Percentiles rank a stretch among this genome's conserved stretches.
phyloP scores from a whole-genome alignment of 805 yeast species.

The Yamadazyma paraphyllophila region DNA sequence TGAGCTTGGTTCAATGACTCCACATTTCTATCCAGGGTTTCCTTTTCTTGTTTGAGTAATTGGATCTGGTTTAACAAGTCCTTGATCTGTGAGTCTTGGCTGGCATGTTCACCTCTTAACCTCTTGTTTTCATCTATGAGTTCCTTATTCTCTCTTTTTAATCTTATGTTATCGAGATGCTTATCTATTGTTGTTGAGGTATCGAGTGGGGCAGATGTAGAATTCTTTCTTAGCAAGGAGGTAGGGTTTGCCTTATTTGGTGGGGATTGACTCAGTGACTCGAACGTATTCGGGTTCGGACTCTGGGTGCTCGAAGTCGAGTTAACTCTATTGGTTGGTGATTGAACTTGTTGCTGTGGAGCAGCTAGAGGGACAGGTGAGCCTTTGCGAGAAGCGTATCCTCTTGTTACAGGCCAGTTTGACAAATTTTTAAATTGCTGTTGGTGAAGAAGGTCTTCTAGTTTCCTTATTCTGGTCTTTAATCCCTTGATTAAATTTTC shows the following conservation, averaged over 20 bases:
- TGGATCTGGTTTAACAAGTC: conserved; percentile 1
- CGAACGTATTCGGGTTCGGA: background rate
- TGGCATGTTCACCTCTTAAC: conserved; percentile 10
- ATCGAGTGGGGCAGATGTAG: conserved; percentile 24
- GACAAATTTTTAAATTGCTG: conserved; percentile 58
- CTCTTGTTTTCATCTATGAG: conserved; percentile 13
- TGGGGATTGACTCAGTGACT: conserved; percentile 1
- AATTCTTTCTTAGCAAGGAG: conserved; percentile 21
- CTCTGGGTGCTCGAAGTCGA: background rate
- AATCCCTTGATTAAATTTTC: conserved; percentile 54
- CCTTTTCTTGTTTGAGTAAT: conserved; percentile 9
- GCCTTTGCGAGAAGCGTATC: conserved; percentile 1
- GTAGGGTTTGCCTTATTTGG: conserved; percentile 23
- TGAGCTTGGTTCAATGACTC: conserved; percentile 7
- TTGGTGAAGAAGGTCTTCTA: conserved; percentile 76
- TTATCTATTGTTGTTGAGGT: conserved; percentile 40
- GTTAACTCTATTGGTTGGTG: background rate
- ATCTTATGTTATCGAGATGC: conserved; percentile 41
- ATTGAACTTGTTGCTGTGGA: background rate
- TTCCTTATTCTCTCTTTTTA: conserved; percentile 30
- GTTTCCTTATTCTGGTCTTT: conserved; percentile 66
- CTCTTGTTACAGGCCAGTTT: conserved; percentile 39
- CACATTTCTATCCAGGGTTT: conserved; percentile 9
- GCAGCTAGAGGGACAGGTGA: conserved; percentile 1
- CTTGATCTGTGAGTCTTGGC: conserved; percentile 2